Evolutionary conservation across 768 basidiomycete genomes (phyloP), one percentile per base, ranked within the genome.

Genomic region (Gymnopilus junonius): DNA sequence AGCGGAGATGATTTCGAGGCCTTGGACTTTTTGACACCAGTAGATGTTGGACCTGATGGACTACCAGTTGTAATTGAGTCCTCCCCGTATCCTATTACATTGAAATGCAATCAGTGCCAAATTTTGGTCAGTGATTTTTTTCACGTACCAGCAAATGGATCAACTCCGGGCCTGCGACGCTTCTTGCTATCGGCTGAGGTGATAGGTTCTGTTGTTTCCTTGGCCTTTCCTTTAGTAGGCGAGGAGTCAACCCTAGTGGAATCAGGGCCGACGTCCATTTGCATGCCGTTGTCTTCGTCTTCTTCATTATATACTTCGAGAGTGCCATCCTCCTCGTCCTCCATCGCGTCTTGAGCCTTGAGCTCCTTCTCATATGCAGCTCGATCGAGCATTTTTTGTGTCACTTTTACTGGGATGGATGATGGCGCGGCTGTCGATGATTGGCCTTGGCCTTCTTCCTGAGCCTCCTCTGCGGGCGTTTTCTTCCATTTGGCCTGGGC

Each of bases 351-450:
- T 51, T 81, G 82, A 59, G 84, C 84, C 43, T 79, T 79, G 37
- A 91, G 67, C 55, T 85, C 77, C 66, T 80, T 79, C 69, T 90
- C 83, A 67, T 91, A 90, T 63, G 86, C 79, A 53, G 83, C 86
- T 2, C 91, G 83, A 59, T 85, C 87, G n/a, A 79, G 68, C 89
- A 92, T 93, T 75, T 93, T 93, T 66, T 77, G 80, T 2, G 92
- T 93, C 14, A 89, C 72, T 70, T 86, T 88, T 21, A 79, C 71
- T 0, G 87, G 85, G 11, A 86, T 77, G 51, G 67, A 78, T 23
- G 73, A 66, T 3, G 76, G 68, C 25, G 71, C 72, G 31, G 74
- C 42, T 17, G 39, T 59, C 2, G 55, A 55, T 8, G 59, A 31
- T 12, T 57, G 53, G 20, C 55, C 61, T 8, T 51, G 62, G 14